These are phyloP conservation scores for Jacaranda copaia DNA, from an alignment of 257 asterid genomes.

Conservation along the genomic window DNA sequence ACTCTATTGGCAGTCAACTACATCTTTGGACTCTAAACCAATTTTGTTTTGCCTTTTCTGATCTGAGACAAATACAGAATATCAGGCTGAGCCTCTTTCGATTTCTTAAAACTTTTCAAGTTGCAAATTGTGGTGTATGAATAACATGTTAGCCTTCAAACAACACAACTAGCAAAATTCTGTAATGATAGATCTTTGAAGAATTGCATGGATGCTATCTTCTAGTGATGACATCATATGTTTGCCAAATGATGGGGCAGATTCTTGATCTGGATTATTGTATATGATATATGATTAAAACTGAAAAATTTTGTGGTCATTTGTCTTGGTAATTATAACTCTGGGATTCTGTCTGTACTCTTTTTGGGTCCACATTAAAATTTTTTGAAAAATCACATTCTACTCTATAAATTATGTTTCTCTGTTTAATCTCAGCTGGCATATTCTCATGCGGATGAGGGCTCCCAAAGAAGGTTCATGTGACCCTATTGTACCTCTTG, in stretches of 20 bases:
- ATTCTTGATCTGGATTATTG: conserved; percentile 21
- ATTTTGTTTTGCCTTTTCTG: neutral
- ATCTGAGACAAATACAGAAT: conserved; percentile 6
- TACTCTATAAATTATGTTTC: conserved; percentile 17
- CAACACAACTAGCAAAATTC: neutral
- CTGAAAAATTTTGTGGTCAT: neutral
- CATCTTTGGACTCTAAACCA: neutral
- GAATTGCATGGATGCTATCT: conserved; percentile 14
- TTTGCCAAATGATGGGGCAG: conserved; percentile 17
- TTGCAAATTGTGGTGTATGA: neutral
- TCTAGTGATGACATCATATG: conserved; percentile 16
- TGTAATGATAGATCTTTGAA: neutral
- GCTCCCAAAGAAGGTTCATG: conserved; percentile 71
- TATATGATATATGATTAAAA: conserved; percentile 21
- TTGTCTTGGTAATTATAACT: neutral
- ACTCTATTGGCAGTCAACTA: neutral
- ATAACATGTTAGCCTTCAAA: neutral
- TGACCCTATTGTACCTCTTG: conserved; percentile 91
- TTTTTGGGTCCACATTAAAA: conserved; percentile 17
- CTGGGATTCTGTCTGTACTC: neutral
- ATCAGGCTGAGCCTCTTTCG: neutral
- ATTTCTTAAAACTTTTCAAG: neutral
- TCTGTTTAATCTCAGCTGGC: conserved; percentile 75
- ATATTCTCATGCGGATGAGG: conserved; percentile 93
- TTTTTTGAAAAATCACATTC: conserved; percentile 21